Evolutionary conservation across 1,284 basidiomycete genomes (phyloP).

Genomic region (Marasmius fiardii): DNA sequence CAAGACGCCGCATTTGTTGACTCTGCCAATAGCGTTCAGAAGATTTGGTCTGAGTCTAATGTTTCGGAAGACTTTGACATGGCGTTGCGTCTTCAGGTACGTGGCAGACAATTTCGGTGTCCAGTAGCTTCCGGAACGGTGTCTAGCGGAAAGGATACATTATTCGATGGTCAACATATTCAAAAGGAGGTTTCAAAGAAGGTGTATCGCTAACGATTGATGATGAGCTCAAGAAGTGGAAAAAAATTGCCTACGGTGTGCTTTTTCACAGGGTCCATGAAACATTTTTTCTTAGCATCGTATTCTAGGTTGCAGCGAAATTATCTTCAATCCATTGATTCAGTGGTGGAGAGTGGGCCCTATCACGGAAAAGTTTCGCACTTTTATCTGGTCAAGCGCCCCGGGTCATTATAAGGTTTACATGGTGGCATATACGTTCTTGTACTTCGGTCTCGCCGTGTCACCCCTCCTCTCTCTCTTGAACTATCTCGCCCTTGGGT

Average conservation of each 20-base stretch:
- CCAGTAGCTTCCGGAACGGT: background rate
- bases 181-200: constrained; percentile 77
- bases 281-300: background rate
- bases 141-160: constrained; percentile 25
- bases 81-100: constrained; percentile 49
- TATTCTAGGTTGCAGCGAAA: constrained; percentile 55
- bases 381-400: constrained; percentile 75
- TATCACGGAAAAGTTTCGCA: constrained; percentile 71
- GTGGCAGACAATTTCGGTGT: too few species aligned
- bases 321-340: constrained; percentile 75
- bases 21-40: constrained; percentile 55
- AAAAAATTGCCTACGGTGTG: constrained; percentile 82
- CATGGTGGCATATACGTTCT: constrained; percentile 62
- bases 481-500: constrained; percentile 74
- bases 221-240: constrained; percentile 81
- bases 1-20: constrained; percentile 79
- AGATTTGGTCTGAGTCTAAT: constrained; percentile 83
- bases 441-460: constrained; percentile 59
- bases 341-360: constrained; percentile 74
- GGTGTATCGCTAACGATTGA: constrained; percentile 84
- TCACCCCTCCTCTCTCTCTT: constrained; percentile 60
- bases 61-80: constrained; percentile 85
- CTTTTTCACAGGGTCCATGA: constrained; percentile 18
- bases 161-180: constrained; percentile 76
- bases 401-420: constrained; percentile 83